Evolutionary conservation across 805 yeast genomes (phyloP).

Genomic region (Saccharomycopsis javanensis): DNA sequence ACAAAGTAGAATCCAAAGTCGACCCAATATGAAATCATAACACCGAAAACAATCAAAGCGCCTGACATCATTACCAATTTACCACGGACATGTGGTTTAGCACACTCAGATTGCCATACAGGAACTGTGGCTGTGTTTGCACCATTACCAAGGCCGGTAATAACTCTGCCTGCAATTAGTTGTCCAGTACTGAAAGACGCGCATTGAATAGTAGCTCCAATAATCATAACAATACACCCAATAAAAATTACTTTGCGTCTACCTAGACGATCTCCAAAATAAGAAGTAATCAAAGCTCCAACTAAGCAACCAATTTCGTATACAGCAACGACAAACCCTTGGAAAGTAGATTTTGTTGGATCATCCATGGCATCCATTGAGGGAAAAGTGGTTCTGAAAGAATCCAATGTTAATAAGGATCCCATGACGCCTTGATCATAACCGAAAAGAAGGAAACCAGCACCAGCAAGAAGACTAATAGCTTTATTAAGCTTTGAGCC

Average conservation of each 20-base stretch:
- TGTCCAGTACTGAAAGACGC: slow-evolving; percentile 36
- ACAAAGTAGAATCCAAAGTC: slow-evolving; percentile 62
- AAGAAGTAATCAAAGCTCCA: slow-evolving; percentile 52
- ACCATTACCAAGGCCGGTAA: slow-evolving; percentile 71
- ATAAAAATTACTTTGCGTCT: slow-evolving; percentile 49
- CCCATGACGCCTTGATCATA: slow-evolving; percentile 72
- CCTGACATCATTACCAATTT: slow-evolving; percentile 60
- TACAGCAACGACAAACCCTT: slow-evolving; percentile 34
- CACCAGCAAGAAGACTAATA: slow-evolving; percentile 13
- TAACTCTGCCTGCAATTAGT: slow-evolving; percentile 49
- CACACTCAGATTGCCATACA: slow-evolving; percentile 70
- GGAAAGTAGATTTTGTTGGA: slow-evolving; percentile 53
- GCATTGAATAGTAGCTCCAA: slow-evolving; percentile 50
- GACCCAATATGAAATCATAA: slow-evolving; percentile 65
- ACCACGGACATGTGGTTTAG: slow-evolving; percentile 59
- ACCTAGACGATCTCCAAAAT: slow-evolving; percentile 50
- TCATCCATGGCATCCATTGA: slow-evolving; percentile 20
- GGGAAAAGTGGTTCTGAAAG: slow-evolving; percentile 45
- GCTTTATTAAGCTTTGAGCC: slow-evolving; percentile 11
- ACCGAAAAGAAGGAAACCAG: slow-evolving; percentile 33
- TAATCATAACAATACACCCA: slow-evolving; percentile 44
- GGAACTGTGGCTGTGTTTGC: slow-evolving; percentile 70
- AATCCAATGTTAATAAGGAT: slow-evolving; percentile 46
- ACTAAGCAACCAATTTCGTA: slow-evolving; percentile 62
- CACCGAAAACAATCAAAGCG: slow-evolving; percentile 60